Evolutionary conservation across 371 early-diverging fungal species (phyloP).

Genomic region (Mucor racemosus): DNA sequence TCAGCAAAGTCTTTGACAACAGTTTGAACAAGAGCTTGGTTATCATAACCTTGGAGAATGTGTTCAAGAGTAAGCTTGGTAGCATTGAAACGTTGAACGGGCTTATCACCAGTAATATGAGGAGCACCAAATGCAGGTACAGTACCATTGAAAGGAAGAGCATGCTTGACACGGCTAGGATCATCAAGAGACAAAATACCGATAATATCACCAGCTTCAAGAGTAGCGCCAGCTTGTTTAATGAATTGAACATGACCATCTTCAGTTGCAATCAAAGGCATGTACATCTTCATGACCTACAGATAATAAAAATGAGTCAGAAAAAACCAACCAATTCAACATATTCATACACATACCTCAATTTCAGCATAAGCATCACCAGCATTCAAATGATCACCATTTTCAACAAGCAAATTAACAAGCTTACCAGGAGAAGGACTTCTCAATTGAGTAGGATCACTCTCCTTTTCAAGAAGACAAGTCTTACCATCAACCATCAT

Average conservation of each 20-base stretch:
- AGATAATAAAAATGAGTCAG: constrained; percentile 6
- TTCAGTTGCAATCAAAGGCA: constrained; percentile 92
- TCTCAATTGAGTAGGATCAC: constrained; percentile 94
- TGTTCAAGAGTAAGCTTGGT: constrained; percentile 67
- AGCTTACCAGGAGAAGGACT: constrained; percentile 98
- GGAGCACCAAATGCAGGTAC: constrained; percentile 82
- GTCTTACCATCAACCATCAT: constrained; percentile 93
- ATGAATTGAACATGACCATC: constrained; percentile 90
- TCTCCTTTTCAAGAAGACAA: constrained; percentile 92
- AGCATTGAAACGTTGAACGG: constrained; percentile 81
- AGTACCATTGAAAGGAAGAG: constrained; percentile 86
- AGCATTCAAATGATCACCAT: constrained; percentile 87
- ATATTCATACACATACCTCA: constrained; percentile 62
- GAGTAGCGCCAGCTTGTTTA: constrained; percentile 87
- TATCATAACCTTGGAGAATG: constrained; percentile 91
- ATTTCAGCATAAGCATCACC: constrained; percentile 97
- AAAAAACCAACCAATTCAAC: constrained; percentile 1
- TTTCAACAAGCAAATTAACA: constrained; percentile 88
- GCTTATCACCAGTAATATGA: constrained; percentile 77
- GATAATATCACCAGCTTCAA: constrained; percentile 92
- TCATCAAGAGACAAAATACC: constrained; percentile 93
- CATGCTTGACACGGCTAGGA: constrained; percentile 89
- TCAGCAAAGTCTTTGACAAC: constrained; percentile 79
- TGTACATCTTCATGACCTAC: constrained; percentile 99
- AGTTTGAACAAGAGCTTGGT: constrained; percentile 67